Evolutionary conservation across 2,329 filamentous ascomycete species (phyloP).

Genomic region (Davidsoniella eucalypti): DNA sequence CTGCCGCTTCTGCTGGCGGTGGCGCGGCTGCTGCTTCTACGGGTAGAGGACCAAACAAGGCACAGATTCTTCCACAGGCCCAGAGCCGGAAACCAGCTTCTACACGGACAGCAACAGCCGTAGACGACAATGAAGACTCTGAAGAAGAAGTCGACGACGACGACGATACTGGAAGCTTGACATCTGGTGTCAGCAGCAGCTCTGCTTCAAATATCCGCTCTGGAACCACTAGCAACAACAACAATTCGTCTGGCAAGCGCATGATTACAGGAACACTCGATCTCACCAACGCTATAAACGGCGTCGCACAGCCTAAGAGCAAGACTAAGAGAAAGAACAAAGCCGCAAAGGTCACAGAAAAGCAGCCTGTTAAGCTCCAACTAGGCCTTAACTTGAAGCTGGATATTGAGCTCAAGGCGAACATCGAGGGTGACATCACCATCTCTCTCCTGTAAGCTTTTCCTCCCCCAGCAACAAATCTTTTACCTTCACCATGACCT

Average conservation of each 20-base stretch:
- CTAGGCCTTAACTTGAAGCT: constrained; percentile 61
- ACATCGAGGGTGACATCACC: constrained; percentile 59
- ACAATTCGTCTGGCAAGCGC: background rate
- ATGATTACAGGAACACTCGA: constrained; percentile 7
- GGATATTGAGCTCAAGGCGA: constrained; percentile 63
- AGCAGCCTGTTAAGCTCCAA: constrained; percentile 27
- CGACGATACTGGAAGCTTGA: constrained; percentile 2
- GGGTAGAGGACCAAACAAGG: too few species aligned
- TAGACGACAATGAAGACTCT: background rate
- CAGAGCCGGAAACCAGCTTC: background rate
- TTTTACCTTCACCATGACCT: background rate
- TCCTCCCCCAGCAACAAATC: background rate
- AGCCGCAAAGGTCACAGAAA: background rate
- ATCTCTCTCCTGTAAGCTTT: constrained; percentile 42
- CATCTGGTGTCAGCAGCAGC: background rate
- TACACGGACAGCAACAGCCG: background rate
- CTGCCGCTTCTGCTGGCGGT: too few species aligned
- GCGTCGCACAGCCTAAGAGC: background rate
- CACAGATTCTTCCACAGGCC: too few species aligned
- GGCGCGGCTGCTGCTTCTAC: too few species aligned
- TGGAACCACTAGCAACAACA: too few species aligned
- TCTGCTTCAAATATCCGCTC: background rate
- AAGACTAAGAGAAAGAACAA: constrained; percentile 9
- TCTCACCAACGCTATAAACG: background rate
- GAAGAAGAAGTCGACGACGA: background rate